Base-by-base conservation (phyloP, 1,284 basidiomycete species). In the Cryptococcus sp. region DNA sequence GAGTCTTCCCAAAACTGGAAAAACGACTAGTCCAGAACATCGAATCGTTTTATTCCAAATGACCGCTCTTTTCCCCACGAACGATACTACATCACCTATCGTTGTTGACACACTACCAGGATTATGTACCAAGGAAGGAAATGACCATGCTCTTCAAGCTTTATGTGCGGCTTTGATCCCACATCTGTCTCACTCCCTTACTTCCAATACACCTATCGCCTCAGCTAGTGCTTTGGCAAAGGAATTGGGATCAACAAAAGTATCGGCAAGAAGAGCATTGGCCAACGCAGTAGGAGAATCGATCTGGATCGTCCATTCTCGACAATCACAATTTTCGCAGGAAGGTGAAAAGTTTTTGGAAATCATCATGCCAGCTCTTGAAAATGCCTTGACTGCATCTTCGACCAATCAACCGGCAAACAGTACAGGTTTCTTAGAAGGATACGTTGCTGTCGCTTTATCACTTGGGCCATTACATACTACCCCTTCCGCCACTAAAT, bases 21-120 rank as follows among this genome's bases (percentile, higher is more conserved):
- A 94, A 77, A 88, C 89, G 0, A 77, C 85, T 0, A 88, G 88
- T 2, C 81, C 87, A 2, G 91, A 93, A 55, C 90, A 97, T 68
- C 85, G 91, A n/a, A 73, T 84, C 5, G 79, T 85, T 0, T 77
- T 97, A 10, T 91, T 88, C 73, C 80, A 81, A 7, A 89, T 96
- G 83, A 78, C 91, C 2, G 73, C 79, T 2, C 73, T 67, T 32
- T 59, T 93, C 3, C 73, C 77, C 1, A 79, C 85, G 1, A 80
- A 82, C 2, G 59, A 75, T 2, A 62, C 66, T 0, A 77, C 82
- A 1, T 89, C 88, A 1, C 50, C 70, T 2, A 65, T 76, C 0
- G 73, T 91, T 14, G 69, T 85, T 0, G 79, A 84, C 48, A 77
- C 79, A 0, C 71, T 83, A 0, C 78, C 81, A 0, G 75, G 80